A percentile compares a stretch with the other conserved stretches of the same genome.
phyloP scores from a whole-genome alignment of 1,284 basidiomycete species.

The Blastosporella zonata region DNA sequence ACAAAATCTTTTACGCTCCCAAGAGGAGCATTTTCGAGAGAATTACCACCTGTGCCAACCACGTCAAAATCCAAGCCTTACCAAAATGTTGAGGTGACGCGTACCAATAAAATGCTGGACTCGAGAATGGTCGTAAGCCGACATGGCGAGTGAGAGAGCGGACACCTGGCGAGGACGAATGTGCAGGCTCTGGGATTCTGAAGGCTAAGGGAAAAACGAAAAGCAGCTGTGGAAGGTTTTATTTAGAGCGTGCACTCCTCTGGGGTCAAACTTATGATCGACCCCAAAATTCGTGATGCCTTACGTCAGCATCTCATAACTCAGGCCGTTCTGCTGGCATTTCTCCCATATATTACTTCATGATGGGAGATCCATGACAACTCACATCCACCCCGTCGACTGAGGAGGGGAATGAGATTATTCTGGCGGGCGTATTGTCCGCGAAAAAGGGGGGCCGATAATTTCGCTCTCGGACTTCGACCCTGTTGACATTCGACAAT shows the following conservation, averaged over 20 bases:
- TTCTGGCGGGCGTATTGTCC: no score
- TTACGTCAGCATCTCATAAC: slow-evolving; percentile 33
- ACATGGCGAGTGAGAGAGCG: slow-evolving; percentile 41
- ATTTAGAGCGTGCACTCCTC: slow-evolving; percentile 17
- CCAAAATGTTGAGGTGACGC: slow-evolving; percentile 13
- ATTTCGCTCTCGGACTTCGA: not conserved
- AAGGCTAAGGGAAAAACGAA: slow-evolving; percentile 8
- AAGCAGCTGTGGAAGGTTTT: slow-evolving; percentile 13
- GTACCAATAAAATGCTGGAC: slow-evolving; percentile 86
- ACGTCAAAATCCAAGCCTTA: slow-evolving; percentile 16
- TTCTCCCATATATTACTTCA: no score
- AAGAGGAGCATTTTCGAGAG: slow-evolving; percentile 78
- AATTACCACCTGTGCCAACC: slow-evolving; percentile 76
- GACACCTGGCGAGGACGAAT: slow-evolving; percentile 12
- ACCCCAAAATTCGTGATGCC: slow-evolving; percentile 37
- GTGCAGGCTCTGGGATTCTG: slow-evolving; percentile 16
- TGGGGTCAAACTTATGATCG: slow-evolving; percentile 39
- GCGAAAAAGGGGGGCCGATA: no score
- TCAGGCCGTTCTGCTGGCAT: slow-evolving; percentile 2
- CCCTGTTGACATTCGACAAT: not conserved
- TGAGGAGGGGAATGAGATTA: no score
- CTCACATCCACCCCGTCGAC: no score
- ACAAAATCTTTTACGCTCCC: slow-evolving; percentile 91
- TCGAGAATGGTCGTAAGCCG: slow-evolving; percentile 71
- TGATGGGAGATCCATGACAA: no score